Evolutionary conservation across 129 eudicot species (phyloP), one percentile per base, ranked within the genome.

Genomic region (Sambucus nigra): DNA sequence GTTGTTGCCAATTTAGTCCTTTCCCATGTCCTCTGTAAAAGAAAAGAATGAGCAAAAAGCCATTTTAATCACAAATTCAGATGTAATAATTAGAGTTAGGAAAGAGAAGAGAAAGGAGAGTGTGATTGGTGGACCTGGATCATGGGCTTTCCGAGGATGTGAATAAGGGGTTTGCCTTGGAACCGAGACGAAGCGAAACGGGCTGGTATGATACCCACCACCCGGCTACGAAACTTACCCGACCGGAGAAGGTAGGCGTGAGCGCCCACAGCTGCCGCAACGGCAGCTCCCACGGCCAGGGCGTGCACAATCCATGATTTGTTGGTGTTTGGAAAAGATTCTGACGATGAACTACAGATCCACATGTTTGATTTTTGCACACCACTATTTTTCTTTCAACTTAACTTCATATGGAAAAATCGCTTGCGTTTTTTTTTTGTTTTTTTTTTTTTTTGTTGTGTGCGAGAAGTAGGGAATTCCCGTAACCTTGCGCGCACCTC

Each of bases 121-220:
- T 35, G 13, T 2, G 13, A 35, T 35, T 35, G 8, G 13, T 2
- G 42, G 13, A 84, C 95, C 86, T 91, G 99, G 76, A 91, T 91
- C 99, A 91, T 91, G 56, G 95, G 95, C 76, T 91, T 91, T 57
- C 95, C 95, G 46, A 82, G 99, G 66, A 91, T 91, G 19, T 86
- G 60, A 31, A 86, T 87, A 24, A 91, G 94, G 42, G 99, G 94
- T 62, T 91, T 91, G 57, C 99, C 95, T 17, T 73, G 73, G 41
- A 91, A 91, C 0, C 99, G 89, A 19, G 94, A 71, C 40, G 95
- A 92, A 61, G 95, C 94, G 38, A 68, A 86, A 1, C 99, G 81
- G 42, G 96, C 96, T 17, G 99, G 99, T 47, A 92, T 92, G 13
- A 92, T 86, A 12, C 99, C 95, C 21, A 91, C 68, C 10, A 91